Base-by-base conservation (phyloP, 169 alveolate species). In the Theileria orientalis region DNA sequence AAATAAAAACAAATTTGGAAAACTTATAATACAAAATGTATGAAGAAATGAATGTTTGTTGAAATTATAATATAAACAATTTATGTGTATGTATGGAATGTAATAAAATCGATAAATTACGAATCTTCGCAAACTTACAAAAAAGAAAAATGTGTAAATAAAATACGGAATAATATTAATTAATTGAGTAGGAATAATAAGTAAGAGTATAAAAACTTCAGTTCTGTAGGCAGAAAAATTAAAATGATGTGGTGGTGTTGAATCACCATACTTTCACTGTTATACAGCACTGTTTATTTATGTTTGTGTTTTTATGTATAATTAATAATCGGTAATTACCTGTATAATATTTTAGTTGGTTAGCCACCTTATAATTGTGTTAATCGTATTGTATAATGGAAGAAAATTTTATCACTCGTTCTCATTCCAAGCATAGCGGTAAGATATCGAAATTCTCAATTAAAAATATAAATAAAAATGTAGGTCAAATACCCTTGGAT, bases 401-500 rank as follows among this genome's bases (percentile, higher is more conserved):
- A 49, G 60, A 49, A 8, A 27, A 49, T 9, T 33, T 49, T 21
- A 49, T 21, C 27, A 49, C 19, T 49, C 25, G 35, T 2, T 49
- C 25, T 21, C 19, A 27, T 49, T 33, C 60, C 7, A 49, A 49
- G 35, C 60, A 21, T 49, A 27, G 25, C 25, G 60, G 60, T 49
- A 49, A 13, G 19, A 21, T 49, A 49, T 13, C 25, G 37, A 21
- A 2, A 59, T 11, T 37, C 69, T 21, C 1, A 59, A 2, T 35
- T 49, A 19, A 32, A 3, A 2, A 23, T 49, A 64, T n/a, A 35
- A 42, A 42, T 30, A 40, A 16, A 2, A 32, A 7, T n/a, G 42
- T 74, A 78, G 86, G 86, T 59, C 74, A 69, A 25, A 69, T 78
- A 11, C 30, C 88, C 9, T 66, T 80, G 59, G 84, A 80, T 29